Conservation (phyloP, 2,329 filamentous ascomycete genomes). For the Daldinia sp. region DNA sequence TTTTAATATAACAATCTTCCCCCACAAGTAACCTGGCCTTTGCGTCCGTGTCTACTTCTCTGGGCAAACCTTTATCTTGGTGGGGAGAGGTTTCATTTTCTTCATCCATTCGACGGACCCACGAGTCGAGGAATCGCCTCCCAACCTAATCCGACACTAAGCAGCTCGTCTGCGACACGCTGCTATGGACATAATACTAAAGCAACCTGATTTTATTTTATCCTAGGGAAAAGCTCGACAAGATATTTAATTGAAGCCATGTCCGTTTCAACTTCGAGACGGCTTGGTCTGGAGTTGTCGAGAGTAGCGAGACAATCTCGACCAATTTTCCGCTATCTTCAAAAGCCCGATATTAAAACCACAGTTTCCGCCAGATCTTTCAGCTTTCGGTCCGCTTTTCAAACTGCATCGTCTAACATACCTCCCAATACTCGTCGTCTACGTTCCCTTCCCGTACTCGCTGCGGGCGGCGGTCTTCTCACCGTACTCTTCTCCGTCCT, state of each 20-base stretch:
- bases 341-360: constrained; percentile 20
- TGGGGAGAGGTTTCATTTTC: neutral
- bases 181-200: constrained; percentile 27
- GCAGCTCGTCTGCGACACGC: neutral
- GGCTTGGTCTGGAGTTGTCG: constrained; percentile 30
- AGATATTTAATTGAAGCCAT: constrained; percentile 15
- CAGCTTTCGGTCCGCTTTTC: constrained; percentile 26
- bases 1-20: neutral
- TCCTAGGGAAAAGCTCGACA: neutral
- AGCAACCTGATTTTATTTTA: constrained; percentile 2
- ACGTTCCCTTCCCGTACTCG: constrained; percentile 39
- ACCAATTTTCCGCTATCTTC: constrained; percentile 22
- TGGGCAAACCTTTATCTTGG: neutral
- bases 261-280: constrained; percentile 32
- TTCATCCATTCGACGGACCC: neutral
- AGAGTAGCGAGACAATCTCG: constrained; percentile 26
- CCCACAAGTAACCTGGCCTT: too few relatives aligned
- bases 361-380: constrained; percentile 24
- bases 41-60: neutral
- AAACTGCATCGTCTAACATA: constrained; percentile 23
- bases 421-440: constrained; percentile 25
- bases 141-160: neutral
- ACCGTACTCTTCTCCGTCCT: constrained; percentile 40
- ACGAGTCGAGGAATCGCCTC: constrained; percentile 1
- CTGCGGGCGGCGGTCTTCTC: constrained; percentile 43